phyloP scores from a whole-genome alignment of 1,284 basidiomycete genomes.

The Inonotus obliquus region DNA sequence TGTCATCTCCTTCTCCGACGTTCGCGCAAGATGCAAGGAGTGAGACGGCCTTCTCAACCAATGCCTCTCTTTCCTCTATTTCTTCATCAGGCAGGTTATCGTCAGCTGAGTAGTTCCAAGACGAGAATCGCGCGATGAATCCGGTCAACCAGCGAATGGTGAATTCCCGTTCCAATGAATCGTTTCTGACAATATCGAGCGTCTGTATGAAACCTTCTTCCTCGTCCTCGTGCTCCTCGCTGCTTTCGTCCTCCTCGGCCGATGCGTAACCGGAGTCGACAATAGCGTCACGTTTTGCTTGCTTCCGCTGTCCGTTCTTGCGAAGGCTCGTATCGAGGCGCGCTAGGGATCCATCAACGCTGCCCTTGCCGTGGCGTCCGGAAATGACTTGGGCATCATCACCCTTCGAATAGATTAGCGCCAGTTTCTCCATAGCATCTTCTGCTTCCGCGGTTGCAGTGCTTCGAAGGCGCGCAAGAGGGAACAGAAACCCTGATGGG shows the following conservation, averaged over 20 bases:
- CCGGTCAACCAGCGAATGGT: conserved; percentile 22
- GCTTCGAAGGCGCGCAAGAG: conserved; percentile 4
- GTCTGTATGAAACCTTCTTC: not conserved
- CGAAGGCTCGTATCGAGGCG: conserved; percentile 4
- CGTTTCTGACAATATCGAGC: conserved; percentile 8
- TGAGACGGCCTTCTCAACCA: conserved; percentile 36
- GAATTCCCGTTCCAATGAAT: conserved; percentile 19
- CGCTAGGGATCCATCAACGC: not conserved
- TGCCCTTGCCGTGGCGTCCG: not conserved
- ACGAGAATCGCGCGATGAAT: conserved; percentile 26
- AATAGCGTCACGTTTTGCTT: conserved; percentile 22
- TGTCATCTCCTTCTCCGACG: conserved; percentile 21
- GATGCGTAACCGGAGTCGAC: conserved; percentile 22
- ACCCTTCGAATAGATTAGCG: conserved; percentile 12
- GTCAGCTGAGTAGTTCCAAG: conserved; percentile 21
- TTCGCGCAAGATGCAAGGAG: conserved; percentile 30
- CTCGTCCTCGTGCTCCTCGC: conserved; percentile 18
- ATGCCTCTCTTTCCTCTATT: conserved; percentile 23
- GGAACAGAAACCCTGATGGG: conserved; percentile 16
- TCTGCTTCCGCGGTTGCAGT: conserved; percentile 6
- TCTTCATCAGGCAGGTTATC: conserved; percentile 20
- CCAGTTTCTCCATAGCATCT: conserved; percentile 10
- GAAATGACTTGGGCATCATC: conserved; percentile 6
- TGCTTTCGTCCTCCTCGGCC: conserved; percentile 25
- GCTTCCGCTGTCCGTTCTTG: not conserved